Base-by-base conservation (phyloP, 129 eudicot species). In the Kitagawia praeruptora region DNA sequence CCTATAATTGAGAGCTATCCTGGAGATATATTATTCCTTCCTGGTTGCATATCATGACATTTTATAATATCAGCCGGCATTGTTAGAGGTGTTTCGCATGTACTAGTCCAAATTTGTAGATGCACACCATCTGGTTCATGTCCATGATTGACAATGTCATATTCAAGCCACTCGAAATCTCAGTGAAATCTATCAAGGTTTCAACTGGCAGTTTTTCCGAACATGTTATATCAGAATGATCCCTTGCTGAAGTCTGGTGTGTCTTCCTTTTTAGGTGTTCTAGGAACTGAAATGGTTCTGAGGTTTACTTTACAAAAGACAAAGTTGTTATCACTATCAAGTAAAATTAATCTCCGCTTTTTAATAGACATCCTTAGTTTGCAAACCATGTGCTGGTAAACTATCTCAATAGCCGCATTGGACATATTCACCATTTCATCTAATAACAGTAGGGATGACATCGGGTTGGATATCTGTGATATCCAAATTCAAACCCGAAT, bases 371-470 rank as follows among this genome's bases (percentile, higher is more conserved):
- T 56, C 37, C 46, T 66, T 85, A 27, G 87, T 81, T 75, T 86
- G 95, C 79, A 89, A 82, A 79, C 41, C 41, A 1, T 39, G 41
- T 39, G 4, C 5, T 39, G 3, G 41, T 39, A 39, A 39, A 4
- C 41, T 39, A 39, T 39, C 41, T 39, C 41, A 39, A 39, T 39
- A 39, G 41, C 41, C 6, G 78, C 81, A 74, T 86, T 80, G 77
- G 88, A 94, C n/a, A 89, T 84, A 77, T 88, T 94, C 74, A 87
- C 93, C 87, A 91, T 83, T 80, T 91, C 98, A 75, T 91, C 96
- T 81, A 94, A 78, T 51, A 84, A n/a, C n/a, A n/a, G n/a, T n/a
- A n/a, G n/a, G n/a, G n/a, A n/a, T n/a, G n/a, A n/a, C n/a, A n/a
- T n/a, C n/a, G n/a, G n/a, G n/a, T n/a, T n/a, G n/a, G n/a, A n/a